phyloP scores from a whole-genome alignment of 2,329 filamentous ascomycete genomes.

The Cytospora piceae region DNA sequence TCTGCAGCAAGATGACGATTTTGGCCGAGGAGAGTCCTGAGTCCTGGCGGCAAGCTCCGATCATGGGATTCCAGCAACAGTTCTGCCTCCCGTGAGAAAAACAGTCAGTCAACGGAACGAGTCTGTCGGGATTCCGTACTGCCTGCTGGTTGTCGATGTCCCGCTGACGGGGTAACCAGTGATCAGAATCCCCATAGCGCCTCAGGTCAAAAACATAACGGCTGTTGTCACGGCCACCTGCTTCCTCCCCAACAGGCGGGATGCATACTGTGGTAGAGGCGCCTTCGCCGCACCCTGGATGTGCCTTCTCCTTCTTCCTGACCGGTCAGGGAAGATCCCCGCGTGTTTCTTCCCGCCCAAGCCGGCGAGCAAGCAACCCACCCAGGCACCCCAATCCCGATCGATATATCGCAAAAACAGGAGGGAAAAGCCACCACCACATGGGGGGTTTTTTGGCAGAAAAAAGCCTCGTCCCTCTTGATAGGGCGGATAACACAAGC shows the following conservation, averaged over 20 bases:
- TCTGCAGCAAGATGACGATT: conserved; percentile 6
- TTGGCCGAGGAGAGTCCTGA: conserved; percentile 8
- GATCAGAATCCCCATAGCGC: conserved; percentile 5
- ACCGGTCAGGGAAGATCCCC: conserved; percentile 4
- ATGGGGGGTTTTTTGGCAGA: no score
- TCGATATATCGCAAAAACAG: not conserved
- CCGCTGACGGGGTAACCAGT: not conserved
- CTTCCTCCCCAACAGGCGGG: not conserved
- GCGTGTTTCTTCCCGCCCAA: not conserved
- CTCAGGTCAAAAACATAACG: not conserved
- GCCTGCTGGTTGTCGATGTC: no score
- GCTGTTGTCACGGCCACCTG: not conserved
- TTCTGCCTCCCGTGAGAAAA: not conserved
- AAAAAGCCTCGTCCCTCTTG: not conserved
- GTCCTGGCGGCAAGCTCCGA: conserved; percentile 9
- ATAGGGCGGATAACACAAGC: conserved; percentile 16
- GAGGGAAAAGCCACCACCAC: no score
- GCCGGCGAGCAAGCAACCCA: not conserved
- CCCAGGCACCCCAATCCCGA: not conserved
- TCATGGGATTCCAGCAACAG: not conserved
- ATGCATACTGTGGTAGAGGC: no score
- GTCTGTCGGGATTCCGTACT: no score
- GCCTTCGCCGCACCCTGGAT: no score
- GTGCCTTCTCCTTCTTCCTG: not conserved
- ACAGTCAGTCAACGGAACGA: not conserved